Evolutionary conservation across 495 filamentous ascomycete species (phyloP).

Genomic region (Bryoglossum gracile): DNA sequence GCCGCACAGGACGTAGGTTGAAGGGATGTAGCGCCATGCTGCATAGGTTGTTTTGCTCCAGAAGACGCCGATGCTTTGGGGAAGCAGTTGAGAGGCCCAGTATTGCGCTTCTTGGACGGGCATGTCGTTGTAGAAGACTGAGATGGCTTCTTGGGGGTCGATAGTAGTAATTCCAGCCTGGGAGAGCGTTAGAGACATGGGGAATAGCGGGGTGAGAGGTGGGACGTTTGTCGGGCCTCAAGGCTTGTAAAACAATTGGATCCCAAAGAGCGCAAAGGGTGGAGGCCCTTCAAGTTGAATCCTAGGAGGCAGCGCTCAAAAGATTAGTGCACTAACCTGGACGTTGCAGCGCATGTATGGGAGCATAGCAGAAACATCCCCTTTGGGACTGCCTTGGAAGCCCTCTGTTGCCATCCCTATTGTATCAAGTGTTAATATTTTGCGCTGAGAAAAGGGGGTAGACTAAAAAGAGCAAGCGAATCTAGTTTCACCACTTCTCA

Average conservation of each 20-base stretch:
- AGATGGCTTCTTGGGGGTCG: conserved; percentile 16
- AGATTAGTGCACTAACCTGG: conserved; percentile 22
- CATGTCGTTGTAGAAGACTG: conserved; percentile 27
- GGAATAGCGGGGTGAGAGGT: too few relatives aligned
- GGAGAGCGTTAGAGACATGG: conserved; percentile 10
- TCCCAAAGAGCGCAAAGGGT: too few relatives aligned
- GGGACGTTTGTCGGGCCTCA: too few relatives aligned
- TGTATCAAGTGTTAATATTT: too few relatives aligned
- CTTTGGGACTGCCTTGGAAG: conserved; percentile 24
- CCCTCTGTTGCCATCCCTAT: conserved; percentile 24
- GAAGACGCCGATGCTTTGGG: conserved; percentile 26
- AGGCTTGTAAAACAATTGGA: too few relatives aligned
- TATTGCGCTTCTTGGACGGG: conserved; percentile 22
- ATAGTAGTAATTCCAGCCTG: conserved; percentile 22
- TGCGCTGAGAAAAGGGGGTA: too few relatives aligned
- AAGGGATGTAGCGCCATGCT: conserved; percentile 29
- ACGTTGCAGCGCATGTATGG: conserved; percentile 30
- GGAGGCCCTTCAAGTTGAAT: too few relatives aligned
- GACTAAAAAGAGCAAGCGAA: too few relatives aligned
- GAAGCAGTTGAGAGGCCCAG: conserved; percentile 27
- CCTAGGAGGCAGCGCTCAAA: too few relatives aligned
- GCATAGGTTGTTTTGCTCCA: conserved; percentile 28
- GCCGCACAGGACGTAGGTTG: conserved; percentile 29
- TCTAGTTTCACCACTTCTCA: too few relatives aligned
- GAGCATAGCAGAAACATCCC: conserved; percentile 29